A percentile compares a stretch with the other conserved stretches of the same genome.
These are phyloP conservation scores for Gossypium gossypioides DNA, from an alignment of 441 rosid genomes.

Conservation along the genomic window DNA sequence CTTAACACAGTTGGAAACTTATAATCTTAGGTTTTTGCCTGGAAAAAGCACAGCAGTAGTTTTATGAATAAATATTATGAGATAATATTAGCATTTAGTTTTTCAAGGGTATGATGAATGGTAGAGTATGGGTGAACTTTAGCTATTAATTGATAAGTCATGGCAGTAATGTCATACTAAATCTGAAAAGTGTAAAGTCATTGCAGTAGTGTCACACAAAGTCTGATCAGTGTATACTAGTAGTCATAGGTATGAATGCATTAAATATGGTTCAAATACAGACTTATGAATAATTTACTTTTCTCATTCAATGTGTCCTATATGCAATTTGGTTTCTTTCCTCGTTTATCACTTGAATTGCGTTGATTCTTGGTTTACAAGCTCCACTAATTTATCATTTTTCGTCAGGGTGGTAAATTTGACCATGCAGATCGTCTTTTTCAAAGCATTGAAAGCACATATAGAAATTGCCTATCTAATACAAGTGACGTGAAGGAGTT, in stretches of 20 bases:
- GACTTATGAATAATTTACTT: not conserved
- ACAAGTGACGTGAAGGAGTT: slow-evolving; percentile 99
- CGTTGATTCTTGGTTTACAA: slow-evolving; percentile 12
- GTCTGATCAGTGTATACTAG: not conserved
- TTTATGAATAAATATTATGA: not conserved
- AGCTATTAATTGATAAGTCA: not conserved
- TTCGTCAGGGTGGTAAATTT: slow-evolving; percentile 89
- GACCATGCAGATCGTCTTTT: slow-evolving; percentile 99
- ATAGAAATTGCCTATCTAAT: slow-evolving; percentile 86
- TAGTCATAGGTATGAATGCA: not conserved
- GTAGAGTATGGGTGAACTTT: not conserved
- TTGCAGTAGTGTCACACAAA: not conserved
- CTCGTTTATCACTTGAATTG: slow-evolving; percentile 6
- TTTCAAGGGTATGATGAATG: not conserved
- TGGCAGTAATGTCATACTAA: not conserved
- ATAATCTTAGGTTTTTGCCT: not conserved
- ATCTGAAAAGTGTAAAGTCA: not conserved
- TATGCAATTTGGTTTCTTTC: not conserved
- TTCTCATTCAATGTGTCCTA: not conserved
- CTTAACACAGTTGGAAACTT: not conserved
- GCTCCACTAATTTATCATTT: slow-evolving; percentile 18
- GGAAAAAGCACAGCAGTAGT: not conserved
- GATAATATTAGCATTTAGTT: not conserved
- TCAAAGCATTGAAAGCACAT: slow-evolving; percentile 87
- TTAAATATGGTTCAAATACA: not conserved